phyloP scores from a whole-genome alignment of 176 grass and related monocot species.

The Eleusine coracana region DNA sequence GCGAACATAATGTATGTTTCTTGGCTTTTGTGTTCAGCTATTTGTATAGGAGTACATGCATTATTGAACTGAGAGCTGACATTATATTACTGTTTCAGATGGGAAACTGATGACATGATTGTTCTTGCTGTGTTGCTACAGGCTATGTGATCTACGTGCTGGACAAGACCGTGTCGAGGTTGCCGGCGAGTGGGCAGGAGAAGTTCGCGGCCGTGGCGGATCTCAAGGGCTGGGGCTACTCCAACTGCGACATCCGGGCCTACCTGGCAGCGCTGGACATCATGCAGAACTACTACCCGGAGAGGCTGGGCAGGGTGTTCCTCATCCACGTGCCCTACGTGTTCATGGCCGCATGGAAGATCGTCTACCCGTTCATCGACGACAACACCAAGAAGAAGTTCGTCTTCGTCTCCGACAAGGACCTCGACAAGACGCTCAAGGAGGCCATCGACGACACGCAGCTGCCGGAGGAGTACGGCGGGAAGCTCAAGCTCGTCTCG shows the following conservation, averaged over 20 bases:
- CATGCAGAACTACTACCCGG: conserved; percentile 84
- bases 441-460: conserved; percentile 68
- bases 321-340: conserved; percentile 68
- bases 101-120: no score
- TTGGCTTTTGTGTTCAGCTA: no score
- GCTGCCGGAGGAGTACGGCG: conserved; percentile 67
- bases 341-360: conserved; percentile 91
- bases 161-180: conserved; percentile 50
- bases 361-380: conserved; percentile 84
- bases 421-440: conserved; percentile 48
- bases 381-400: conserved; percentile 87
- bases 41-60: no score
- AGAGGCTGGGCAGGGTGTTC: conserved; percentile 62
- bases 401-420: conserved; percentile 66
- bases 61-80: no score
- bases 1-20: no score
- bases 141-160: conserved; percentile 50
- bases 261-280: conserved; percentile 73
- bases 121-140: neutral
- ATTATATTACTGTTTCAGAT: no score
- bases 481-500: conserved; percentile 50
- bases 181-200: conserved; percentile 46
- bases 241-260: conserved; percentile 65
- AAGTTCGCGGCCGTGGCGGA: conserved; percentile 68
- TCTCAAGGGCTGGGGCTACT: conserved; percentile 70